Evolutionary conservation across 108 stramenopile species (phyloP).

Genomic region (Skeletonema costatum): DNA sequence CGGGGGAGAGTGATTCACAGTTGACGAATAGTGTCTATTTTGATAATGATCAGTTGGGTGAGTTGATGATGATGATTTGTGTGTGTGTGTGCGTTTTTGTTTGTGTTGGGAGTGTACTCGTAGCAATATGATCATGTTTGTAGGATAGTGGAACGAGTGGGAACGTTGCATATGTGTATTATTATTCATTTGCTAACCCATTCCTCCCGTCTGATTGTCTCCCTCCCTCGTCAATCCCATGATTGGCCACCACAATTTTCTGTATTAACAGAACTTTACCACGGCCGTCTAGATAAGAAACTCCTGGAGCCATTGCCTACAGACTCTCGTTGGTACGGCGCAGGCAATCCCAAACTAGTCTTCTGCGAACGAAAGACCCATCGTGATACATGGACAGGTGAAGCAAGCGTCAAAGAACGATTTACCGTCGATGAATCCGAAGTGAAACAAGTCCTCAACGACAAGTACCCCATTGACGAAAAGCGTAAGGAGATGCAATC

Average conservation of each 20-base stretch:
- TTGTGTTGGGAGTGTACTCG: no score
- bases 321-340: slow-evolving; percentile 96
- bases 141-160: no score
- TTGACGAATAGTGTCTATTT: slow-evolving; percentile 94
- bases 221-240: neutral
- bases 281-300: slow-evolving; percentile 95
- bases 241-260: neutral
- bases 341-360: slow-evolving; percentile 81
- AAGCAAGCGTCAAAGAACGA: slow-evolving; percentile 95
- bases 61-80: slow-evolving; percentile 6
- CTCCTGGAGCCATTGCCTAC: slow-evolving; percentile 94
- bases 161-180: no score
- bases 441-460: slow-evolving; percentile 80
- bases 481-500: slow-evolving; percentile 76
- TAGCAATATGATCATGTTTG: no score
- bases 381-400: slow-evolving; percentile 98
- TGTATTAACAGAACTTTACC: slow-evolving; percentile 77
- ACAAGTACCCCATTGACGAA: slow-evolving; percentile 84
- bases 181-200: neutral
- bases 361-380: slow-evolving; percentile 99
- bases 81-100: neutral
- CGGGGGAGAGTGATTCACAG: slow-evolving; percentile 93
- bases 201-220: neutral
- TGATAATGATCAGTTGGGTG: slow-evolving; percentile 87
- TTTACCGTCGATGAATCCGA: slow-evolving; percentile 89